Conservation (phyloP, 2,329 filamentous ascomycete genomes). For the Arthroderma sp. region DNA sequence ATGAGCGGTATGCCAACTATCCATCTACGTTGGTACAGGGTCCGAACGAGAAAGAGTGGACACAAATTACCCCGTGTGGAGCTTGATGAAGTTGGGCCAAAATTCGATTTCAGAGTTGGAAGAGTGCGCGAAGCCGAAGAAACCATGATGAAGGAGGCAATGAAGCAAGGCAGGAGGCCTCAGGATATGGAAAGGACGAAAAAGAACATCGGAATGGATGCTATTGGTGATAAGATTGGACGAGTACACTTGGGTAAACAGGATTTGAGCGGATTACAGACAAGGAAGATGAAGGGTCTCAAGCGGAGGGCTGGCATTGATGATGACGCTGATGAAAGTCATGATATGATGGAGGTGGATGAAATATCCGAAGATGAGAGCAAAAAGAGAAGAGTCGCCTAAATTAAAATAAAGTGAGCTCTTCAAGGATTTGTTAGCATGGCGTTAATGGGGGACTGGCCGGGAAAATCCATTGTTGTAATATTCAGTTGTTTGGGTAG, state of each 20-base stretch:
- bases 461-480: too few relatives aligned
- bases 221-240: constrained; percentile 92
- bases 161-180: constrained; percentile 65
- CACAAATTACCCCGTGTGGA: constrained; percentile 82
- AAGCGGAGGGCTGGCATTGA: constrained; percentile 63
- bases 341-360: constrained; percentile 36
- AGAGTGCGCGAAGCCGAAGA: constrained; percentile 66
- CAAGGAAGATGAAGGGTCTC: constrained; percentile 97
- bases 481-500: too few relatives aligned
- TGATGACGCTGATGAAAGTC: constrained; percentile 39
- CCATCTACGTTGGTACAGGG: constrained; percentile 67
- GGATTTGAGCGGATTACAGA: constrained; percentile 76
- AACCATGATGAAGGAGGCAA: constrained; percentile 71
- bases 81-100: constrained; percentile 86
- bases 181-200: constrained; percentile 50
- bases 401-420: too few relatives aligned
- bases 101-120: constrained; percentile 82
- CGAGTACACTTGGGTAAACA: constrained; percentile 84
- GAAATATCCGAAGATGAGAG: constrained; percentile 24
- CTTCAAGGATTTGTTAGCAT: too few relatives aligned
- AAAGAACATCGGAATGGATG: constrained; percentile 90
- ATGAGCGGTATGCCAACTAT: constrained; percentile 27
- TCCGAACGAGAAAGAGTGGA: constrained; percentile 73
- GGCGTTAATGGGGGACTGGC: too few relatives aligned
- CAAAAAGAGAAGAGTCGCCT: constrained; percentile 13